Evolutionary conservation across 2,329 filamentous ascomycete species (phyloP).

Genomic region (Neopestalotiopsis rosae): DNA sequence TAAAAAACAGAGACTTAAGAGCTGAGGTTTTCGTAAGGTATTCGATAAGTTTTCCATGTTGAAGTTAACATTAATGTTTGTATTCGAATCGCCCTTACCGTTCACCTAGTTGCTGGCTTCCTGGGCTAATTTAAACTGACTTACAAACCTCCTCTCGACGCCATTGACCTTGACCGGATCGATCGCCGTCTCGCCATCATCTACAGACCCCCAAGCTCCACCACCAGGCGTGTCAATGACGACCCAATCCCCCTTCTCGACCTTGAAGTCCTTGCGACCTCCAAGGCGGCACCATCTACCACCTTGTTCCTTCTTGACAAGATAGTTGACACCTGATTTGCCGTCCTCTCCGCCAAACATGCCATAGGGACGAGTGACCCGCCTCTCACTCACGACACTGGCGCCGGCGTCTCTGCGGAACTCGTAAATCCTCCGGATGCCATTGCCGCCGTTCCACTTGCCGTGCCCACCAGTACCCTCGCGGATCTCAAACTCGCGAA

Average conservation of each 20-base stretch:
- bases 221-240: slow-evolving; percentile 67
- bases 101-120: slow-evolving; percentile 12
- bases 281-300: slow-evolving; percentile 53
- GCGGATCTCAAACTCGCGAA: slow-evolving; percentile 67
- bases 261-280: slow-evolving; percentile 63
- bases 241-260: slow-evolving; percentile 66
- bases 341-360: slow-evolving; percentile 73
- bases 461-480: slow-evolving; percentile 63
- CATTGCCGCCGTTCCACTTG: slow-evolving; percentile 68
- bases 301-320: slow-evolving; percentile 49
- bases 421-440: slow-evolving; percentile 73
- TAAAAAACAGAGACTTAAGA: too few relatives aligned
- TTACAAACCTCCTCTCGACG: slow-evolving; percentile 1
- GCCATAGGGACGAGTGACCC: slow-evolving; percentile 75
- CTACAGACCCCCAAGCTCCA: slow-evolving; percentile 49
- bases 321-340: slow-evolving; percentile 69
- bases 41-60: too few relatives aligned
- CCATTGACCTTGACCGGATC: not conserved
- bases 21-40: too few relatives aligned
- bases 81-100: too few relatives aligned
- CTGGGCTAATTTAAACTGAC: slow-evolving; percentile 12
- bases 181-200: not conserved
- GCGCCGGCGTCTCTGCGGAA: slow-evolving; percentile 73
- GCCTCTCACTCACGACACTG: slow-evolving; percentile 72
- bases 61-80: too few relatives aligned